Percentiles rank a stretch among this genome's conserved stretches.
Evolutionary conservation across 352 stramenopile genomes (phyloP).

Genomic region (Phytophthora fragariae): DNA sequence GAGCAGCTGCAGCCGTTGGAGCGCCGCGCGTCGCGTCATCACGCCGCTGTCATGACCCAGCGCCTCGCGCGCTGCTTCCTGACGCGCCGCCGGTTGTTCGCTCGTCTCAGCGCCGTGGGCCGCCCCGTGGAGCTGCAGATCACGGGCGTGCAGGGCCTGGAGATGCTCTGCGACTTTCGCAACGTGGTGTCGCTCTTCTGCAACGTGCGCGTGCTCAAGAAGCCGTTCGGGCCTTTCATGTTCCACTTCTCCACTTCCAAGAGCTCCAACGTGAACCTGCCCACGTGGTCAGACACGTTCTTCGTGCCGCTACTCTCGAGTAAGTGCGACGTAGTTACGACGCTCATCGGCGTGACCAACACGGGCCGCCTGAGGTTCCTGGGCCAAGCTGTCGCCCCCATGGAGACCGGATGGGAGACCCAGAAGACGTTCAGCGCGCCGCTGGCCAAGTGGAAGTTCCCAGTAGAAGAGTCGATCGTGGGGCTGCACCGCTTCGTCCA

Average conservation of each 20-base stretch:
- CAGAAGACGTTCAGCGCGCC: conserved; percentile 45
- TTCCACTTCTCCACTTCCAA: conserved; percentile 81
- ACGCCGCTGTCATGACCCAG: conserved; percentile 47
- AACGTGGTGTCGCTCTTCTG: conserved; percentile 74
- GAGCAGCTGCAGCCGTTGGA: conserved; percentile 39
- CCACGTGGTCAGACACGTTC: conserved; percentile 69
- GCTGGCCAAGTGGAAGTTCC: conserved; percentile 84
- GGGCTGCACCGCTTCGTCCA: conserved; percentile 74
- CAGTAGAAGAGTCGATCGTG: conserved; percentile 71
- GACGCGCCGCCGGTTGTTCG: conserved; percentile 40
- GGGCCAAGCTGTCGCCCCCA: conserved; percentile 63
- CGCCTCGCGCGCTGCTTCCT: conserved; percentile 51
- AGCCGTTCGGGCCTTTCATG: conserved; percentile 88
- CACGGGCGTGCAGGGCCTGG: conserved; percentile 49
- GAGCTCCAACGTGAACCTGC: conserved; percentile 63
- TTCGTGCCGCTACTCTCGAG: conserved; percentile 86
- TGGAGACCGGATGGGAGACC: conserved; percentile 76
- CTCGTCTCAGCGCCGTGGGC: conserved; percentile 59
- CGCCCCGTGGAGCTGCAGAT: conserved; percentile 72
- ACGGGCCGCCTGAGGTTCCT: conserved; percentile 67
- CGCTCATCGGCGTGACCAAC: conserved; percentile 71
- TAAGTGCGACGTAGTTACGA: conserved; percentile 84
- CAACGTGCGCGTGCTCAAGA: conserved; percentile 87
- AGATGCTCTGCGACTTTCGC: conserved; percentile 83
- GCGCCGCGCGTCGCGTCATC: conserved; percentile 34